Evolutionary conservation across 768 basidiomycete species (phyloP).

Genomic region (Trametes meyenii): DNA sequence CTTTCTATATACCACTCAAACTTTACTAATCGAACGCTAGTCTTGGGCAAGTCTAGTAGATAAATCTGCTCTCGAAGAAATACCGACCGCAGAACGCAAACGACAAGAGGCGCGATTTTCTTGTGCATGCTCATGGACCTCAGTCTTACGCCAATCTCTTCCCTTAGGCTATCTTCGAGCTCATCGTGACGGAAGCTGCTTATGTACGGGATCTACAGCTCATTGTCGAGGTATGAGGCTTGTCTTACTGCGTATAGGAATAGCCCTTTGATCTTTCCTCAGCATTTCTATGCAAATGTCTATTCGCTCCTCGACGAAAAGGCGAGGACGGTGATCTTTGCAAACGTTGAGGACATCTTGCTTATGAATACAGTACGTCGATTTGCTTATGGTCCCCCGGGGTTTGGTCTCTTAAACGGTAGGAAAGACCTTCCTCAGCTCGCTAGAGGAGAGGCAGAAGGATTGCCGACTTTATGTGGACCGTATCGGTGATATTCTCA

Average conservation of each 20-base stretch:
- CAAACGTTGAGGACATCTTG: conserved; percentile 91
- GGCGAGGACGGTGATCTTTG: conserved; percentile 82
- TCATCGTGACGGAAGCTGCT: conserved; percentile 86
- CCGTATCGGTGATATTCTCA: conserved; percentile 82
- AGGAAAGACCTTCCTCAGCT: conserved; percentile 75
- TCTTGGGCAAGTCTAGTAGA: conserved; percentile 96
- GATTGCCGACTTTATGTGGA: conserved; percentile 91
- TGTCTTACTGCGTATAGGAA: not conserved
- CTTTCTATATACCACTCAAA: not conserved
- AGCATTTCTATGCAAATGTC: conserved; percentile 88
- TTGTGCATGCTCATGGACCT: not conserved
- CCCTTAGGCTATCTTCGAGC: conserved; percentile 88
- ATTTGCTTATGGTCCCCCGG: not conserved
- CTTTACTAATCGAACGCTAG: conserved; percentile 37
- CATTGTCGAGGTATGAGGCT: conserved; percentile 73
- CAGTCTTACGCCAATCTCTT: not conserved
- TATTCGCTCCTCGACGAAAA: conserved; percentile 71
- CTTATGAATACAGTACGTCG: conserved; percentile 78
- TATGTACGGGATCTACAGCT: conserved; percentile 93
- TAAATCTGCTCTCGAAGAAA: conserved; percentile 76
- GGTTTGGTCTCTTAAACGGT: conserved; percentile 9
- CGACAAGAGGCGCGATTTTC: conserved; percentile 70
- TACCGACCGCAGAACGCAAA: conserved; percentile 76
- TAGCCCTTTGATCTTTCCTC: not conserved
- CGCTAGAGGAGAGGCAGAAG: conserved; percentile 89